Percentiles rank a stretch among this genome's conserved stretches.
These are phyloP conservation scores for Paracamarosporium sp. DNA, from an alignment of 2,329 filamentous ascomycete genomes.

Conservation along the genomic window DNA sequence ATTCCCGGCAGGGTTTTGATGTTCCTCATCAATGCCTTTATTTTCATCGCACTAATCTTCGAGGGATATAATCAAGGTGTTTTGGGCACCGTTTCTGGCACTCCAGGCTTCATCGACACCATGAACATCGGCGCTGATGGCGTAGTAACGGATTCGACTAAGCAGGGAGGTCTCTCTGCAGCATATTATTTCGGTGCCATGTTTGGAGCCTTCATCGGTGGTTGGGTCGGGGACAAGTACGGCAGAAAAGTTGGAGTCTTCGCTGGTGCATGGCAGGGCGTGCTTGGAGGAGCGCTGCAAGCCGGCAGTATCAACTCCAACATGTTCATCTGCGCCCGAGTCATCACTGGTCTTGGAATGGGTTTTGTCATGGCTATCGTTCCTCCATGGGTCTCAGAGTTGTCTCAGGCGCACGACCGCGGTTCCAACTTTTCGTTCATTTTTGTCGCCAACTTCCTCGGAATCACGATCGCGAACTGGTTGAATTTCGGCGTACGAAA, in stretches of 20 bases:
- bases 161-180: neutral
- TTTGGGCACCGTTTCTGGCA: conserved; percentile 22
- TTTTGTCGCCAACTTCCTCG: conserved; percentile 67
- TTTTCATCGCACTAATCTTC: conserved; percentile 12
- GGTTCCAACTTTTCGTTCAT: conserved; percentile 74
- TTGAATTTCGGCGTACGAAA: conserved; percentile 61
- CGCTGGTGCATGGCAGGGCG: conserved; percentile 13
- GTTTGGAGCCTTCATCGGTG: conserved; percentile 11
- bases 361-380: conserved; percentile 73
- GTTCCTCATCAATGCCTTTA: neutral
- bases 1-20: neutral
- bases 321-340: conserved; percentile 57
- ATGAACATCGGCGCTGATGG: conserved; percentile 21
- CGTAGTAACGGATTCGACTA: conserved; percentile 5
- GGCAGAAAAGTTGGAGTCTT: conserved; percentile 22
- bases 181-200: conserved; percentile 14
- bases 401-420: conserved; percentile 69
- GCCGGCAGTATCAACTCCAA: conserved; percentile 59
- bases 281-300: conserved; percentile 65
- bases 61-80: conserved; percentile 32
- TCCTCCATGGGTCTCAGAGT: conserved; percentile 74
- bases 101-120: conserved; percentile 12
- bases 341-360: conserved; percentile 69
- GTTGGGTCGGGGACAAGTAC: conserved; percentile 16
- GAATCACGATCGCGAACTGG: conserved; percentile 67